A percentile compares a stretch with the other conserved stretches of the same genome.
Conservation (phyloP, 2,329 filamentous ascomycete species). For the Leptographium radiaticola region DNA sequence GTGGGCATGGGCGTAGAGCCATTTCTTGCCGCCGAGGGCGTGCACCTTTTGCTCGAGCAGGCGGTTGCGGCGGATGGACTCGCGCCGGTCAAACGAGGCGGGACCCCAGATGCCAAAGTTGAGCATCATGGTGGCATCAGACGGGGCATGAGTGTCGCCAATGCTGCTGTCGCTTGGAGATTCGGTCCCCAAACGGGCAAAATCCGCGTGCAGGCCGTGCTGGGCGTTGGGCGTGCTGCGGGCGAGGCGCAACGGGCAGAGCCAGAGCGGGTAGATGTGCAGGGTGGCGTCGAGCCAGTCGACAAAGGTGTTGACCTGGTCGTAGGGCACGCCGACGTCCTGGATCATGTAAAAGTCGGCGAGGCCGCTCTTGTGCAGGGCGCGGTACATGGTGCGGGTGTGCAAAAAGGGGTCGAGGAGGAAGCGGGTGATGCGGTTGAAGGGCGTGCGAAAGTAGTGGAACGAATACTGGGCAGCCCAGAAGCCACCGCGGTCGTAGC, state of each 20-base stretch:
- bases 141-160: too few relatives aligned
- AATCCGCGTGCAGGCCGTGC: slow-evolving; percentile 34
- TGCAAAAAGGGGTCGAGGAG: slow-evolving; percentile 50
- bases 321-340: slow-evolving; percentile 42
- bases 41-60: slow-evolving; percentile 46
- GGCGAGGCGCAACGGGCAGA: slow-evolving; percentile 36
- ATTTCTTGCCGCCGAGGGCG: slow-evolving; percentile 52
- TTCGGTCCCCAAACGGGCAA: slow-evolving; percentile 20
- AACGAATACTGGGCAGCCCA: slow-evolving; percentile 54
- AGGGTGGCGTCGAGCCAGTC: slow-evolving; percentile 32
- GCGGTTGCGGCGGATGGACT: slow-evolving; percentile 42
- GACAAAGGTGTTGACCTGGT: slow-evolving; percentile 28
- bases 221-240: slow-evolving; percentile 26
- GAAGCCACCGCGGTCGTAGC: slow-evolving; percentile 57
- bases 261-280: slow-evolving; percentile 41
- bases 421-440: slow-evolving; percentile 49
- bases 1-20: slow-evolving; percentile 57
- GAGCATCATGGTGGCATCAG: slow-evolving; percentile 15
- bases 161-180: slow-evolving; percentile 22
- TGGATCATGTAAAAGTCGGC: slow-evolving; percentile 50
- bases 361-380: slow-evolving; percentile 47
- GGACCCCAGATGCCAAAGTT: slow-evolving; percentile 54
- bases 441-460: slow-evolving; percentile 50
- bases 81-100: slow-evolving; percentile 19
- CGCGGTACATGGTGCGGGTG: slow-evolving; percentile 52